Evolutionary conservation across 805 yeast species (phyloP).

Genomic region (Candida jianshihensis): DNA sequence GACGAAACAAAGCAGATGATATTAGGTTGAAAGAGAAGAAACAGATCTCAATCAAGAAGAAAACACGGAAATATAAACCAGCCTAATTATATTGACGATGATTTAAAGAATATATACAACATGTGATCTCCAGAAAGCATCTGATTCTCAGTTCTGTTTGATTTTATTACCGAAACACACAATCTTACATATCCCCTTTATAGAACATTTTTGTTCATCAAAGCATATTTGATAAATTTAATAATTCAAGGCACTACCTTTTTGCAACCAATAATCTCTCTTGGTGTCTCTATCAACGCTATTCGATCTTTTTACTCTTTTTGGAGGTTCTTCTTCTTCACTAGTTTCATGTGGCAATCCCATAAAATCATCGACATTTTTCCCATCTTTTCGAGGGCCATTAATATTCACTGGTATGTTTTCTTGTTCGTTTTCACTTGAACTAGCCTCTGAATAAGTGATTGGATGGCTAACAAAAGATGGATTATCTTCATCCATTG

Average conservation of each 20-base stretch:
- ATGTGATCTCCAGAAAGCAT: too few species aligned
- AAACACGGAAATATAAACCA: slow-evolving; percentile 21
- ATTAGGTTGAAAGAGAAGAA: slow-evolving; percentile 31
- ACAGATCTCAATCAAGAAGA: slow-evolving; percentile 30
- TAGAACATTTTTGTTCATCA: too few species aligned
- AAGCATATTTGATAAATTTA: too few species aligned
- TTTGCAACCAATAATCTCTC: slow-evolving; percentile 33
- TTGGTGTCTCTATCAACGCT: slow-evolving; percentile 16
- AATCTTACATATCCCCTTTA: too few species aligned
- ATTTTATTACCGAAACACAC: too few species aligned
- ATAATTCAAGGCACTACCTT: slow-evolving; percentile 20
- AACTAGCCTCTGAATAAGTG: slow-evolving; percentile 6
- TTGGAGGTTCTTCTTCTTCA: slow-evolving; percentile 14
- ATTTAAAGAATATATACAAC: too few species aligned
- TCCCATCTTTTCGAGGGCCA: slow-evolving; percentile 5
- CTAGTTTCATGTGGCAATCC: slow-evolving; percentile 22
- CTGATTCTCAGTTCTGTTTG: too few species aligned
- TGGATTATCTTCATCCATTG: slow-evolving; percentile 31
- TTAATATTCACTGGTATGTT: slow-evolving; percentile 12
- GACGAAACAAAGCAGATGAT: slow-evolving; percentile 25
- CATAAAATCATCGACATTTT: slow-evolving; percentile 17
- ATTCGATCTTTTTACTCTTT: slow-evolving; percentile 6
- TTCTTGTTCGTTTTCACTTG: slow-evolving; percentile 10
- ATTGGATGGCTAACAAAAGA: slow-evolving; percentile 11
- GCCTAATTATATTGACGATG: too few species aligned